Conservation (phyloP, 2,329 filamentous ascomycete genomes). For the Periconia macrospinosa region DNA sequence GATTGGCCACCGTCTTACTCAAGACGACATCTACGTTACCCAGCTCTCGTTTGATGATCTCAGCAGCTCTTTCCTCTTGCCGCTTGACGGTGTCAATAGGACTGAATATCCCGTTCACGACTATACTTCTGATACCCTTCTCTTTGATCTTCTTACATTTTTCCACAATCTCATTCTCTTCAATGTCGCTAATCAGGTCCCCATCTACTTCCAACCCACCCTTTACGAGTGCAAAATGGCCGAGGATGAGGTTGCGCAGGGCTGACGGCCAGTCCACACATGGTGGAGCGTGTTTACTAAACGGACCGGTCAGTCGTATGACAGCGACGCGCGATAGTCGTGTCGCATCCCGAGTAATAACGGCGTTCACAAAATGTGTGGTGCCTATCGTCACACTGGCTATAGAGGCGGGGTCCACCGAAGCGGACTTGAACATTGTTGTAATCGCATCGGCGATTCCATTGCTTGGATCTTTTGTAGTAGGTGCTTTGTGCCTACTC, state of each 20-base stretch:
- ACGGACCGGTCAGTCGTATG: conserved; percentile 53
- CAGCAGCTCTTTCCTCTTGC: conserved; percentile 56
- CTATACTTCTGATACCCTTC: conserved; percentile 51
- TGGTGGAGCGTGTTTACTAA: conserved; percentile 53
- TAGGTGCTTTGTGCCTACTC: conserved; percentile 42
- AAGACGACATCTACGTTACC: conserved; percentile 54
- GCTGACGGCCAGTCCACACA: conserved; percentile 53
- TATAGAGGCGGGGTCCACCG: conserved; percentile 35
- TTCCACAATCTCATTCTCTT: conserved; percentile 49
- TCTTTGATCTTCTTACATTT: conserved; percentile 49
- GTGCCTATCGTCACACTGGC: conserved; percentile 55
- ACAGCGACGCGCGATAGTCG: conserved; percentile 57
- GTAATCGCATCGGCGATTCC: conserved; percentile 40
- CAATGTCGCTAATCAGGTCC: conserved; percentile 46
- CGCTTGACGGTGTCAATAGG: conserved; percentile 58
- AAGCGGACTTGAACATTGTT: conserved; percentile 38
- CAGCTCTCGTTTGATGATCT: conserved; percentile 52
- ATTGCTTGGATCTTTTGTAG: conserved; percentile 41
- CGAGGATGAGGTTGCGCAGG: conserved; percentile 51
- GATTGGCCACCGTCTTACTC: conserved; percentile 54
- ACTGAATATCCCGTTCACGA: conserved; percentile 61
- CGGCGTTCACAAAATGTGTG: conserved; percentile 57
- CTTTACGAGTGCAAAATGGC: conserved; percentile 50
- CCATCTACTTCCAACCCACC: conserved; percentile 56
- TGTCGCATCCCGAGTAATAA: conserved; percentile 53